Percentiles rank a stretch among this genome's conserved stretches.
Conservation (phyloP, 352 stramenopile species). For the Pythium oligandrum region DNA sequence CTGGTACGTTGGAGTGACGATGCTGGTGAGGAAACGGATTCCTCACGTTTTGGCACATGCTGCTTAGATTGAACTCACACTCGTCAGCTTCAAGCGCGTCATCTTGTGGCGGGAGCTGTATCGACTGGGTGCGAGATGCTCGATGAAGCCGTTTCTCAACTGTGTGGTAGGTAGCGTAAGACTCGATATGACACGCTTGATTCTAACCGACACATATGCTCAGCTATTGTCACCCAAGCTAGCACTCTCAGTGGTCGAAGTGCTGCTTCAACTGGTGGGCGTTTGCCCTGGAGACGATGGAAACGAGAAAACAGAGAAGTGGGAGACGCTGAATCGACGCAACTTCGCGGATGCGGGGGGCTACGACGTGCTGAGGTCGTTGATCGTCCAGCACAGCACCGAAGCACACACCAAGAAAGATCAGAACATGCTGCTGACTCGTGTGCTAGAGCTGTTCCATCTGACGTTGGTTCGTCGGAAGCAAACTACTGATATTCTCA, state of each 20-base stretch:
- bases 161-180: constrained; percentile 37
- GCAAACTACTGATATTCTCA: constrained; percentile 42
- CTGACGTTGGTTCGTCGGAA: constrained; percentile 53
- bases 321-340: constrained; percentile 65
- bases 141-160: constrained; percentile 75
- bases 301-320: constrained; percentile 64
- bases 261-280: constrained; percentile 54
- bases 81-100: constrained; percentile 68
- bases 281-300: constrained; percentile 41
- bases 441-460: constrained; percentile 61
- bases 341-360: constrained; percentile 73
- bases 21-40: no score
- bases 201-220: no score
- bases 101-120: constrained; percentile 81
- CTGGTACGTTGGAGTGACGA: constrained; percentile 23
- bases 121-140: constrained; percentile 74
- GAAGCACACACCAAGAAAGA: constrained; percentile 8
- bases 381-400: constrained; percentile 61
- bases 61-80: constrained; percentile 48
- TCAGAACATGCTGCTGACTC: constrained; percentile 32
- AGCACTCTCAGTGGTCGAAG: constrained; percentile 53
- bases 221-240: constrained; percentile 50
- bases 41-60: no score
- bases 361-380: constrained; percentile 59
- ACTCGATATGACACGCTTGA: no score